Base-by-base conservation (phyloP, 768 basidiomycete genomes). In the Boletus rufocinnamomeus region DNA sequence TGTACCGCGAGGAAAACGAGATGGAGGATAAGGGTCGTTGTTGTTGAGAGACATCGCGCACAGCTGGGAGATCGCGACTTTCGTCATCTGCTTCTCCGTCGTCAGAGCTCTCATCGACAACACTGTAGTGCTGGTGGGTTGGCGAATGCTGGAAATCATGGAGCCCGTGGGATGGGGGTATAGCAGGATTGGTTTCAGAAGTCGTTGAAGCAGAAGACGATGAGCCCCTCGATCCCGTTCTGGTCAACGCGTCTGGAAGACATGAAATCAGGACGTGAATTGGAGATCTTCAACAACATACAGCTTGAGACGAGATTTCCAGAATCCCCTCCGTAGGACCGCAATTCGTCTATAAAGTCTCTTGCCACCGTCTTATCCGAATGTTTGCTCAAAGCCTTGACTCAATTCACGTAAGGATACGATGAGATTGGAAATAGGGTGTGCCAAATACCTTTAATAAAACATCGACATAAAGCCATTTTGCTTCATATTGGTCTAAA, bases 391-490 rank as follows among this genome's bases (percentile, higher is more conserved):
- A 94, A 75, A 21, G 90, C 86, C 92, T 94, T 61, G 17, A 13
- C 53, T 25, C 9, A 47, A 21, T 30, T 35, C 57, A 23, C n/a
- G 54, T 52, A 38, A 56, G 59, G 19, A 21, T 19, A 38, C 49
- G 14, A 43, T 32, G n/a, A 41, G 51, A 41, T 28, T 35, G 38
- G 17, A 52, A 54, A 38, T 23, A 19, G 28, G 19, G 10, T 23
- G 40, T 45, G 45, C 14, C 16, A 74, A 30, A 61, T 69, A 89
- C 95, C 81, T 91, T 91, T 41, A 95, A 72, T 45, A 98, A 72
- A 11, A 92, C 89, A 54, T 93, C 91, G 3, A 96, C 93, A 74
- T 98, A 98, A 19, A 88, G 72, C 82, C 87, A 87, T 74, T 93
- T 95, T 3, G 95, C 94, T 67, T 95, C 90, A 53, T 81, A 81